Evolutionary conservation across 2,329 filamentous ascomycete genomes (phyloP).

Genomic region (Orbilia brochopaga): DNA sequence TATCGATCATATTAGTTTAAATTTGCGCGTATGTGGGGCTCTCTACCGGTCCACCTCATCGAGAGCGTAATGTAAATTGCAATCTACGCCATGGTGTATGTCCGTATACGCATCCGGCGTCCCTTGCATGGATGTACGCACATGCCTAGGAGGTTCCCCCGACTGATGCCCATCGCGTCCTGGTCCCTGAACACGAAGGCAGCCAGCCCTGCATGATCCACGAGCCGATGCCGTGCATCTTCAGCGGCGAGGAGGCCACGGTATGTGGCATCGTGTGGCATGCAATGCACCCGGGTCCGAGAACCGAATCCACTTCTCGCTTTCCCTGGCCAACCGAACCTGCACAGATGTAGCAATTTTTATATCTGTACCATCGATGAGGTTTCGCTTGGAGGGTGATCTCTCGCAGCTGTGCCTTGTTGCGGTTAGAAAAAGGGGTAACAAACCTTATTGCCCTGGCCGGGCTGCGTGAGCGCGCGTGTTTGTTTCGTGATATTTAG

Average conservation of each 20-base stretch:
- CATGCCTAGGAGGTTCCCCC: too few relatives aligned
- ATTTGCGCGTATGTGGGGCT: not conserved
- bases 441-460: conserved; percentile 15
- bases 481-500: conserved; percentile 16
- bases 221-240: too few relatives aligned
- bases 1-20: not conserved
- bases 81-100: too few relatives aligned
- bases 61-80: not conserved
- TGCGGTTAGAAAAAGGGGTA: conserved; percentile 37
- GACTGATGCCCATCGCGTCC: too few relatives aligned
- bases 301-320: not conserved
- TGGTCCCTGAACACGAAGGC: too few relatives aligned
- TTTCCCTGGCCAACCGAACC: not conserved
- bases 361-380: conserved; percentile 12
- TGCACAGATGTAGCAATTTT: not conserved
- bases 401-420: conserved; percentile 33
- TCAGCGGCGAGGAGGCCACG: too few relatives aligned
- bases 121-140: too few relatives aligned
- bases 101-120: too few relatives aligned
- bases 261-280: too few relatives aligned
- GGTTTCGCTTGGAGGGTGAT: not conserved
- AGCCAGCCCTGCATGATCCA: too few relatives aligned
- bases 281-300: too few relatives aligned
- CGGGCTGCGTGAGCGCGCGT: too few relatives aligned
- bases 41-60: not conserved